Evolutionary conservation across 208 protist genomes (phyloP).

Genomic region (Leishmania guyanensis): DNA sequence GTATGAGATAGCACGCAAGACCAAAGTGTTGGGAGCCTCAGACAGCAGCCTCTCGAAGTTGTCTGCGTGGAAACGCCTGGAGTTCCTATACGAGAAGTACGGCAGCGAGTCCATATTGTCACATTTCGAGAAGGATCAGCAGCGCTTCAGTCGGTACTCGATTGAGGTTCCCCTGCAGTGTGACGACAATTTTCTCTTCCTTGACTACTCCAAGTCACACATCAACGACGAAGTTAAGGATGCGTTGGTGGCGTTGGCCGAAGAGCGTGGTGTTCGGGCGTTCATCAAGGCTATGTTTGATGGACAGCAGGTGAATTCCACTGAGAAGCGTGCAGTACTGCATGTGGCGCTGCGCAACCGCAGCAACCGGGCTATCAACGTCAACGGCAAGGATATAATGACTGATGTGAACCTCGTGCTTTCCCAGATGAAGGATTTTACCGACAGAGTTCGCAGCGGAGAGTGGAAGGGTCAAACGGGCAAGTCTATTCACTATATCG

Average conservation of each 20-base stretch:
- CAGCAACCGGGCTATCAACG: constrained; percentile 78
- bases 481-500: constrained; percentile 94
- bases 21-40: constrained; percentile 35
- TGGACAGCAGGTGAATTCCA: constrained; percentile 97
- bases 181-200: constrained; percentile 85
- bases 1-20: constrained; percentile 58
- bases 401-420: constrained; percentile 93
- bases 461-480: constrained; percentile 95
- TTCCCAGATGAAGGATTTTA: constrained; percentile 92
- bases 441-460: constrained; percentile 86
- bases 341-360: constrained; percentile 96
- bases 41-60: constrained; percentile 54
- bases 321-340: constrained; percentile 94
- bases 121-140: constrained; percentile 59
- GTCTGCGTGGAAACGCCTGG: constrained; percentile 59
- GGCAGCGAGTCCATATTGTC: constrained; percentile 65
- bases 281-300: constrained; percentile 90
- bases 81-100: constrained; percentile 69
- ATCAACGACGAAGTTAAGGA: constrained; percentile 94
- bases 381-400: constrained; percentile 96
- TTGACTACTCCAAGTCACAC: constrained; percentile 97
- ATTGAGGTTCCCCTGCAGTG: constrained; percentile 61
- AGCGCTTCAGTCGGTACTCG: constrained; percentile 75
- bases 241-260: constrained; percentile 84
- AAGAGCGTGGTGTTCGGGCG: constrained; percentile 74